A percentile compares a stretch with the other conserved stretches of the same genome.
phyloP scores from a whole-genome alignment of 805 yeast genomes.

The Myxozyma nipponensis region DNA sequence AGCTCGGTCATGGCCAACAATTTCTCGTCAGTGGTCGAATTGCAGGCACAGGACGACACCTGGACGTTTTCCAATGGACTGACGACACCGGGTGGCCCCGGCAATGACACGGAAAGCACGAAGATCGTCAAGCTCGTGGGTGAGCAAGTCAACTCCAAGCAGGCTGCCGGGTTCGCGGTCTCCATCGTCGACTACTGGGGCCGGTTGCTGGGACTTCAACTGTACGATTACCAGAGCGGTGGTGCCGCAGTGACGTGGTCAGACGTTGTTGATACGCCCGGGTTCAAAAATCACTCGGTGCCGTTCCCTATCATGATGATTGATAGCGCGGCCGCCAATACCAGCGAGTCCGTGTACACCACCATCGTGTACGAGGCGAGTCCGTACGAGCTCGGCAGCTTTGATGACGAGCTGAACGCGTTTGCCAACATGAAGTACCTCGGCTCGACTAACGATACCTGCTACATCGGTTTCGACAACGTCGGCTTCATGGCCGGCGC shows the following conservation, averaged over 20 bases:
- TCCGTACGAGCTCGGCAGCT: conserved; percentile 77
- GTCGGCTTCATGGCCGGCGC: conserved; percentile 70
- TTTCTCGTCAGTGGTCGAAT: conserved; percentile 37
- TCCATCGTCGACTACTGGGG: conserved; percentile 80
- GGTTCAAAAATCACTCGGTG: conserved; percentile 57
- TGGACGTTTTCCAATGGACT: conserved; percentile 36
- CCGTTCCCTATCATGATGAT: conserved; percentile 69
- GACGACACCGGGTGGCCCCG: conserved; percentile 29
- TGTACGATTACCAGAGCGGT: conserved; percentile 58
- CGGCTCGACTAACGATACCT: conserved; percentile 59
- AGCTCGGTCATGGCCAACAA: conserved; percentile 46
- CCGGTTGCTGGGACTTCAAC: conserved; percentile 66
- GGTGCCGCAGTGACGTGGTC: conserved; percentile 61
- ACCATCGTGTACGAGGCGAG: conserved; percentile 50
- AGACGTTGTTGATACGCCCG: conserved; percentile 56
- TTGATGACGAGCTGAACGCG: conserved; percentile 70
- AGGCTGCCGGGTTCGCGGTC: conserved; percentile 63
- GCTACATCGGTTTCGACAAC: conserved; percentile 69
- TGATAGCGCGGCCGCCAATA: conserved; percentile 39
- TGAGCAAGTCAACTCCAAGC: conserved; percentile 49
- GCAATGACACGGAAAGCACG: conserved; percentile 45
- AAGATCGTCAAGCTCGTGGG: conserved; percentile 43
- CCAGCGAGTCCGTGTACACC: conserved; percentile 55
- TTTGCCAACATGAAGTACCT: conserved; percentile 68
- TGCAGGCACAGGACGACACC: conserved; percentile 28